Percentiles rank a stretch among this genome's conserved stretches.
Evolutionary conservation across 148 eudicot genomes (phyloP).

Genomic region (Rhododendron simsii): DNA sequence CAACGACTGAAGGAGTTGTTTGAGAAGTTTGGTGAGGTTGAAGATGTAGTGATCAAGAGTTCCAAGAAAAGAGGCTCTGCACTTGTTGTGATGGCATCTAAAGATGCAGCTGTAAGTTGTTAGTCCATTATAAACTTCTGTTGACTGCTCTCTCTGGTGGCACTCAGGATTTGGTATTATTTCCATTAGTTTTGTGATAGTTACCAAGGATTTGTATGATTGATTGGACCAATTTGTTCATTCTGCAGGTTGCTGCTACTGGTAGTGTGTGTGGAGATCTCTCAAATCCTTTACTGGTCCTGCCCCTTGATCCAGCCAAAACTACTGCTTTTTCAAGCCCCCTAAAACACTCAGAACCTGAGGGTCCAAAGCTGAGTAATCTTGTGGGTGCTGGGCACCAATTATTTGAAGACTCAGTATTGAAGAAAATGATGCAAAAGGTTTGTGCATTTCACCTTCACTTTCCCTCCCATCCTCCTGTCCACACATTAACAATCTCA

Average conservation of each 20-base stretch:
- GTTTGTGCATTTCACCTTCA: constrained; percentile 20
- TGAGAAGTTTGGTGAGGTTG: constrained; percentile 55
- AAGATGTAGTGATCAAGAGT: constrained; percentile 51
- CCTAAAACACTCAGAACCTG: constrained; percentile 34
- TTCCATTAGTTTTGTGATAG: background rate
- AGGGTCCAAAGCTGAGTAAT: constrained; percentile 39
- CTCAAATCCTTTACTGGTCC: constrained; percentile 66
- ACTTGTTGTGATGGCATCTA: constrained; percentile 43
- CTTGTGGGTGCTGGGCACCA: constrained; percentile 66
- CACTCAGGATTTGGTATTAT: background rate
- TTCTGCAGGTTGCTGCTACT: constrained; percentile 54
- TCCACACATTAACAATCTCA: background rate
- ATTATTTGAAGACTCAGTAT: constrained; percentile 62
- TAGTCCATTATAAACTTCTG: background rate
- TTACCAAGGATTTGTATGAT: background rate
- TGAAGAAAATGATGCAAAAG: constrained; percentile 65
- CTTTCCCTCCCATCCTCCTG: background rate
- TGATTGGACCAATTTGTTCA: background rate
- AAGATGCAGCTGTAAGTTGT: constrained; percentile 42
- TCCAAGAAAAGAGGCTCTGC: constrained; percentile 50
- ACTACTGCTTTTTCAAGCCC: constrained; percentile 35
- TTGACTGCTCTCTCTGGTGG: background rate
- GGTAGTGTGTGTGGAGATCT: constrained; percentile 60
- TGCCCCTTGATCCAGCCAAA: constrained; percentile 53
- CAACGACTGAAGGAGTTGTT: constrained; percentile 35